phyloP scores from a whole-genome alignment of 805 yeast species.

The Teunomyces stri region DNA sequence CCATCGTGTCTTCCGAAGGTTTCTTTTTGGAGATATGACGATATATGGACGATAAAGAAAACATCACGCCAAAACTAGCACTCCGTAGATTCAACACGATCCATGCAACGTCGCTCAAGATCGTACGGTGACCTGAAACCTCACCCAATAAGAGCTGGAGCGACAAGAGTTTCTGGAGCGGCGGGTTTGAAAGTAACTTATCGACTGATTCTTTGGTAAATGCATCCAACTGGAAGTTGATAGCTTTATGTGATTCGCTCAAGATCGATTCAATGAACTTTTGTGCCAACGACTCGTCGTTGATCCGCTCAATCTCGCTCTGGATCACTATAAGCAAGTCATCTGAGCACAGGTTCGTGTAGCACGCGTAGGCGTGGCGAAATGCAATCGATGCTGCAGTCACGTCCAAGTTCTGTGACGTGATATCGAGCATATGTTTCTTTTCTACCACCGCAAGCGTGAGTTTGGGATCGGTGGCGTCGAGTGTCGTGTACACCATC shows the following conservation, averaged over 20 bases:
- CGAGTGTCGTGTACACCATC: conserved; percentile 23
- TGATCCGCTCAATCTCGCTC: conserved; percentile 35
- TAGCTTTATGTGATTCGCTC: conserved; percentile 70
- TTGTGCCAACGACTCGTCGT: conserved; percentile 13
- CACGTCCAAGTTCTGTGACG: conserved; percentile 34
- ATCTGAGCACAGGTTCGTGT: conserved; percentile 62
- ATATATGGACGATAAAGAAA: conserved; percentile 56
- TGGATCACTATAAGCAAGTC: conserved; percentile 63
- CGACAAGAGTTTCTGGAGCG: conserved; percentile 68
- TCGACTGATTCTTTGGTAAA: conserved; percentile 74
- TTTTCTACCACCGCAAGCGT: conserved; percentile 21
- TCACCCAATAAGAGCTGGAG: conserved; percentile 67
- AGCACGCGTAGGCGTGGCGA: conserved; percentile 68
- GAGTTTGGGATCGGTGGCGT: conserved; percentile 12
- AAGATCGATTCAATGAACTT: conserved; percentile 43
- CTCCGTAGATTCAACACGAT: conserved; percentile 65
- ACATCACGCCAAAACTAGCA: conserved; percentile 68
- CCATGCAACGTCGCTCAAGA: conserved; percentile 54
- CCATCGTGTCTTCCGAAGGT: conserved; percentile 48
- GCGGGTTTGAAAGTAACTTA: conserved; percentile 70
- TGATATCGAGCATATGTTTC: conserved; percentile 7
- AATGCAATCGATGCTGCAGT: conserved; percentile 62
- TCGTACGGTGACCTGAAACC: conserved; percentile 25
- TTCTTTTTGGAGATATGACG: conserved; percentile 66
- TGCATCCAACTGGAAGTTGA: conserved; percentile 64